Conservation (phyloP, 75 land plant species). For the Pinus taeda region DNA sequence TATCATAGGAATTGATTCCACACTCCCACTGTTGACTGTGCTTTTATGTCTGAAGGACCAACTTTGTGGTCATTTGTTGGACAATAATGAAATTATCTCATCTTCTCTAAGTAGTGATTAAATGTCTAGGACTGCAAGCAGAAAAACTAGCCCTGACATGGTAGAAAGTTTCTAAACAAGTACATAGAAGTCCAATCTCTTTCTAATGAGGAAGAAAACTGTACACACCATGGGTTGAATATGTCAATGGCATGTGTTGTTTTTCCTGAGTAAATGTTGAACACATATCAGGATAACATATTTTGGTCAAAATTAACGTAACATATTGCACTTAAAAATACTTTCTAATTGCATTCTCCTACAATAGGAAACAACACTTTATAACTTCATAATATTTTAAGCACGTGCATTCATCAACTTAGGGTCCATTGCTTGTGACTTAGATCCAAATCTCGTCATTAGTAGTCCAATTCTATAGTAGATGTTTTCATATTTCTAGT, state of each 20-base stretch:
- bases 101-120: no score
- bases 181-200: background rate
- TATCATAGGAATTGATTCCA: no score
- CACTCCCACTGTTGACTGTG: no score
- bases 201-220: background rate
- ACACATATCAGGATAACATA: background rate
- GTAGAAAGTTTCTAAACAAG: background rate
- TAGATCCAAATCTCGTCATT: background rate
- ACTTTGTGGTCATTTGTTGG: no score
- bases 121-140: background rate
- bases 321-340: background rate
- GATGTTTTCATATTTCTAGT: background rate
- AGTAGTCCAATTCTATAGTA: background rate
- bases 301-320: background rate
- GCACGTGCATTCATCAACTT: background rate
- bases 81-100: no score
- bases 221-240: background rate
- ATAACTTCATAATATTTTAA: background rate
- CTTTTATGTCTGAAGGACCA: no score
- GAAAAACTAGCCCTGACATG: background rate
- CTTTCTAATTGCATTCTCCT: background rate
- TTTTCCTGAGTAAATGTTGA: background rate
- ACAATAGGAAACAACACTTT: background rate
- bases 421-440: background rate
- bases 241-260: background rate